Base-by-base conservation (phyloP, 352 stramenopile genomes). In the Phytopythium oedochilum region DNA sequence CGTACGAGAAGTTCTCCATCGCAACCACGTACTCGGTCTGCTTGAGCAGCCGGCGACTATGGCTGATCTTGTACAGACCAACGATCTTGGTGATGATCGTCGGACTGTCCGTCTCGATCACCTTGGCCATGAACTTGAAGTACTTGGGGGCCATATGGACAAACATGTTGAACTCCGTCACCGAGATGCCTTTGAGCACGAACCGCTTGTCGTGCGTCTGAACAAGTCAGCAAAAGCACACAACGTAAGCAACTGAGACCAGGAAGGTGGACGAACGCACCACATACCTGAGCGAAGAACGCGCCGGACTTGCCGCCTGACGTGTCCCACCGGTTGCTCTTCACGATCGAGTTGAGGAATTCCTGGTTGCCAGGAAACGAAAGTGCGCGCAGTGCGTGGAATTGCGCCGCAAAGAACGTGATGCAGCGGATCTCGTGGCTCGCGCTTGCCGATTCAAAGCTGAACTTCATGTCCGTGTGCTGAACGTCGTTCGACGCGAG, bases 111-210 rank as follows among this genome's bases (percentile, higher is more conserved):
- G 67, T 52, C 58, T 89, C 75, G 34, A 89, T 61, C 28, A 91
- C 64, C 23, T 72, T 67, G 26, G 78, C 74, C 61, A 95, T 88
- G 26, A 89, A 95, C 67, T 89, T 86, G 61, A 95, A 93, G 46
- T 95, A 95, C 35, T 88, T 73, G 18, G 81, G 85, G 15, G 85
- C 85, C 82, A 95, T 92, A 64, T 95, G 81, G 50, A 93, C 63
- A 44, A 95, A 95, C 85, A 95, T 95, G 61, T 95, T 95, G 61
- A 92, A 93, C 60, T 95, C 85, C 17, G 71, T 90, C 63, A 91
- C 68, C 2, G 85, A 85, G 46, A 95, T 92, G 7, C 85, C 85
- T 49, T 95, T 95, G 31, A 95, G 55, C 31, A 95, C 73, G 45
- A 86, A 95, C 2, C 83, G 81, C 54, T 88, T 90, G 59, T 95